Conservation (phyloP, 345 rosid species). For the Populus deltoides region DNA sequence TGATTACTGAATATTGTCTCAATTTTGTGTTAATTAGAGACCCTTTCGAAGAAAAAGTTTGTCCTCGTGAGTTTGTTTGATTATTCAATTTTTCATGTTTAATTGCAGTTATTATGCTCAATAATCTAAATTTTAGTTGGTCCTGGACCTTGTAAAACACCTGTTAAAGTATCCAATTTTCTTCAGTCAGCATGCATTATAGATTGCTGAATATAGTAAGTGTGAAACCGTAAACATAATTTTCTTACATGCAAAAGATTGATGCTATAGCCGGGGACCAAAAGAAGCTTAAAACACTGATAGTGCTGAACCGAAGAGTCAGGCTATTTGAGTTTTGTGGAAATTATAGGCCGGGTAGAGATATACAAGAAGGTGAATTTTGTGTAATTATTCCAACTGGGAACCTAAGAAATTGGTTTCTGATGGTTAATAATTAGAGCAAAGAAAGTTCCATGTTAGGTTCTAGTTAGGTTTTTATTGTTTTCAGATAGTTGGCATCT, state of each 20-base stretch:
- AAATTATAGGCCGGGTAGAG: background rate
- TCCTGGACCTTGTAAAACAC: background rate
- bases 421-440: background rate
- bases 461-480: background rate
- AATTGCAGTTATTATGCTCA: background rate
- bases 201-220: background rate
- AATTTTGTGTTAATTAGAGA: background rate
- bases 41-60: background rate
- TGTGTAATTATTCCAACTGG: background rate
- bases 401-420: background rate
- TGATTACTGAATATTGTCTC: background rate
- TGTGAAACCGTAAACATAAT: background rate
- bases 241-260: background rate
- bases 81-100: background rate
- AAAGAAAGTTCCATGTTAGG: background rate
- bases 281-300: background rate
- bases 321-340: background rate
- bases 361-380: background rate
- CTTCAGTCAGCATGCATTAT: background rate
- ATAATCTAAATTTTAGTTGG: background rate
- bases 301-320: background rate
- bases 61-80: background rate
- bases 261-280: background rate
- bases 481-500: background rate
- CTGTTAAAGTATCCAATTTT: background rate